Evolutionary conservation across 805 yeast genomes (phyloP), one percentile per base, ranked within the genome.

Genomic region (Candida corydali): DNA sequence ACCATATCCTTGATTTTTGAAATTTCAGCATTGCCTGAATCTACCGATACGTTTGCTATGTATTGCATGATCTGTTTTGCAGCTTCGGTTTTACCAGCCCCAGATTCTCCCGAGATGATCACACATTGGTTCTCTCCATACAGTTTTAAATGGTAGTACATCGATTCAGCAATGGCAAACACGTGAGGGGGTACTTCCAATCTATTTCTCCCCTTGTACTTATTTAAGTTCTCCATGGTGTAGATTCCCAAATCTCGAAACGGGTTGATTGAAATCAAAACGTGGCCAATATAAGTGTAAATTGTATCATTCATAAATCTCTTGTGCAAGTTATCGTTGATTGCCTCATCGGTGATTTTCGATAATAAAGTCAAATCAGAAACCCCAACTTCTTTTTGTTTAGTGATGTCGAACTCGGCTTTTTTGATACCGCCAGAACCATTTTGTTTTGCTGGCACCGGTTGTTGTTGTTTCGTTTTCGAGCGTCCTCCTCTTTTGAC

Each of bases 121-220:
- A 93, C 98, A 73, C 98, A 91, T 59, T 93, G 98, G 55, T 80
- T 87, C 51, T 93, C 98, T 41, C 84, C 78, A 62, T 93, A 93
- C 0, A 95, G 83, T 61, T 89, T 89, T 80, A 93, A 75, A 59
- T 91, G 86, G 64, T 93, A 91, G 61, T 83, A 93, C 95, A 93
- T 88, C 24, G 94, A 67, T 63, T 93, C 99, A 8, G 99, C 98
- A 52, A 93, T 88, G 36, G 98, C 96, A 62, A 82, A 93, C 20
- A 93, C 98, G 63, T 93, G 99, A 3, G 99, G 99, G 12, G 98
- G 95, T 19, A 85, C 96, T 63, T 93, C 99, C 41, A 93, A 69
- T 51, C 99, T 73, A 61, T 93, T 93, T 59, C 89, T 88, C 43
- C 96, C 96, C 59, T 80, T 79, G 55, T 93, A 93, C 14, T 82